Base-by-base conservation (phyloP, 768 basidiomycete genomes). In the Podaxis sp. region DNA sequence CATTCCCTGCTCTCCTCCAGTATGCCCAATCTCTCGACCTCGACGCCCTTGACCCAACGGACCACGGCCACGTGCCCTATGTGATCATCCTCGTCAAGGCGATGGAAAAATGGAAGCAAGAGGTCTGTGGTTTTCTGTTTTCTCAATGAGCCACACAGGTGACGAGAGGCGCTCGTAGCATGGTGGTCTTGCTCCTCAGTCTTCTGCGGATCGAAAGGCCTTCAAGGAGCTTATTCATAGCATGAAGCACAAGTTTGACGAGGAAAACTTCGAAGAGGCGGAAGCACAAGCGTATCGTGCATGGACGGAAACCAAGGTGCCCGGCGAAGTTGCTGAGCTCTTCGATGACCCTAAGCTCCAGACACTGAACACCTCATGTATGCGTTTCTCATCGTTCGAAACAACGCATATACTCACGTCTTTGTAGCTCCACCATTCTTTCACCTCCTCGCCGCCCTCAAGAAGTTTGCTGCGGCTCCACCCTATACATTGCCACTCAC, bases 251-350 rank as follows among this genome's bases (percentile, higher is more conserved):
- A 94, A 93, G 68, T 67, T 75, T 0, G 97, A 99, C 70, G 94
- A 98, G 71, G 97, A 99, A 79, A 99, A 98, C 75, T 95, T 95
- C 71, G 96, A 97, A 64, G 96, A 98, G 74, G 96, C 96, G 2
- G 84, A 90, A 69, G 81, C 89, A 6, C 92, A 97, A 71, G 93
- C 91, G 0, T 96, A 92, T 73, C 86, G 91, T 27, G 84, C 84
- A 59, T 95, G 87, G 88, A 85, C 85, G 8, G 68, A 74, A 9
- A 80, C 82, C 3, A 72, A 71, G 43, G 81, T 96, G 3, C 93
- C 94, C 1, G 77, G 77, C 8, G 91, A 93, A 36, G 82, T 93
- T 53, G 65, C 76, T 9, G 66, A 79, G 0, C 80, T 96, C 22
- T 90, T 96, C 70, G 65, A 80, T 13, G 85, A 93, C 63, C 80